A percentile compares a stretch with the other conserved stretches of the same genome.
These are phyloP conservation scores for Hylodesmum podocarpum DNA, from an alignment of 306 rosid species.

Conservation along the genomic window DNA sequence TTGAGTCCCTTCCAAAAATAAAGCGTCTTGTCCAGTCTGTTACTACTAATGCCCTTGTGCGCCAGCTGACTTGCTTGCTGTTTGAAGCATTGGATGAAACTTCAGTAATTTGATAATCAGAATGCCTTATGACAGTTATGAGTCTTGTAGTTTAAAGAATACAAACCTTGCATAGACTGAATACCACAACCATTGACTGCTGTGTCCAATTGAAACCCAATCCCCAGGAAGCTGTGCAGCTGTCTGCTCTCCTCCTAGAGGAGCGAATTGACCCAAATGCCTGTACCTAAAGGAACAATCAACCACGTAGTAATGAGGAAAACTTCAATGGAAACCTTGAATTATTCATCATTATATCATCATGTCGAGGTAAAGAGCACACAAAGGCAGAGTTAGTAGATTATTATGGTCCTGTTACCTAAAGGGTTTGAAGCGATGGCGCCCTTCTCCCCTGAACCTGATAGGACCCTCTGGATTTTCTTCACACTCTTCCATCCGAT, in stretches of 20 bases:
- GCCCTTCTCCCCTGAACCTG: conserved; percentile 90
- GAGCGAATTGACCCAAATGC: conserved; percentile 97
- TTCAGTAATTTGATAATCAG: background rate
- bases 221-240: conserved; percentile 99
- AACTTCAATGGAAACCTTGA: background rate
- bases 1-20: conserved; percentile 89
- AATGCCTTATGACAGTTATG: conserved; percentile 18
- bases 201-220: conserved; percentile 91
- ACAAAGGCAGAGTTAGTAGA: background rate
- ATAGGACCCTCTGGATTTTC: conserved; percentile 89
- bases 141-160: background rate
- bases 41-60: conserved; percentile 82
- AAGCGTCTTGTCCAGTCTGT: conserved; percentile 87
- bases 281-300: conserved; percentile 65
- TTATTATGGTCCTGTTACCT: conserved; percentile 49
- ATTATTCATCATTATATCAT: conserved; percentile 2
- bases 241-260: conserved; percentile 94
- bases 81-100: conserved; percentile 16
- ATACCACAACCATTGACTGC: conserved; percentile 97
- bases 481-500: conserved; percentile 82
- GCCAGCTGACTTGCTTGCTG: conserved; percentile 99
- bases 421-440: conserved; percentile 90
- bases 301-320: conserved; percentile 16
- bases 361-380: background rate
- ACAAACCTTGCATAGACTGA: conserved; percentile 87